Conservation (phyloP, 352 stramenopile genomes). For the Phytophthora fragariae region DNA sequence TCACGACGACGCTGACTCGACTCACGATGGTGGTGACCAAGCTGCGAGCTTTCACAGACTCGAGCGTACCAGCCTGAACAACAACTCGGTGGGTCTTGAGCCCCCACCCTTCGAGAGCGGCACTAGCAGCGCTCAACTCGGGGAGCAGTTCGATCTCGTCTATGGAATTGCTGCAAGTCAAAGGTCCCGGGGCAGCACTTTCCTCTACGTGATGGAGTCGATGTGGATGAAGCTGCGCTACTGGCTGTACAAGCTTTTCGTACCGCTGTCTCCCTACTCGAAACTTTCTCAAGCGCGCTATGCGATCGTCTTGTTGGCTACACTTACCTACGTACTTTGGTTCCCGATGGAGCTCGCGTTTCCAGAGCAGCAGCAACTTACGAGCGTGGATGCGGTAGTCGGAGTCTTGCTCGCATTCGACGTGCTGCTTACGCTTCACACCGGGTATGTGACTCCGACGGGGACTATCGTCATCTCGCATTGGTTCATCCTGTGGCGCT, state of each 20-base stretch:
- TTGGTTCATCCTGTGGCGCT: not conserved
- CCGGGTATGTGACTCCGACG: not conserved
- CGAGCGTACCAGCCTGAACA: constrained; percentile 2
- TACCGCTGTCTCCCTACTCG: constrained; percentile 40
- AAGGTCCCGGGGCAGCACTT: not conserved
- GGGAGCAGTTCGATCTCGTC: constrained; percentile 5
- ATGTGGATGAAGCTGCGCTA: not conserved
- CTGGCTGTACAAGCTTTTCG: not conserved
- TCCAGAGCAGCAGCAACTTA: not conserved
- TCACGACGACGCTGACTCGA: not conserved
- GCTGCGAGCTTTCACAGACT: constrained; percentile 1
- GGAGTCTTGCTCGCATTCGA: constrained; percentile 25
- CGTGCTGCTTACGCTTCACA: not conserved
- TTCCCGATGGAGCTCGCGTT: constrained; percentile 47
- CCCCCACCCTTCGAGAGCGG: not conserved
- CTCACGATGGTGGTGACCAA: not conserved
- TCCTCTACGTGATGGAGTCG: not conserved
- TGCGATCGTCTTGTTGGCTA: constrained; percentile 25
- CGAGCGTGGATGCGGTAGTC: not conserved
- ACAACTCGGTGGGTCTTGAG: not conserved
- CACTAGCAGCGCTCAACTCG: constrained; percentile 9
- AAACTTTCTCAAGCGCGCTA: constrained; percentile 26
- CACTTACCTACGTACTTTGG: constrained; percentile 32
- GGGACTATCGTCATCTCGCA: not conserved
- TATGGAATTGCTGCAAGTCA: not conserved